These are phyloP conservation scores for Tetracladium marchalianum DNA, from an alignment of 495 filamentous ascomycete species.

Conservation along the genomic window DNA sequence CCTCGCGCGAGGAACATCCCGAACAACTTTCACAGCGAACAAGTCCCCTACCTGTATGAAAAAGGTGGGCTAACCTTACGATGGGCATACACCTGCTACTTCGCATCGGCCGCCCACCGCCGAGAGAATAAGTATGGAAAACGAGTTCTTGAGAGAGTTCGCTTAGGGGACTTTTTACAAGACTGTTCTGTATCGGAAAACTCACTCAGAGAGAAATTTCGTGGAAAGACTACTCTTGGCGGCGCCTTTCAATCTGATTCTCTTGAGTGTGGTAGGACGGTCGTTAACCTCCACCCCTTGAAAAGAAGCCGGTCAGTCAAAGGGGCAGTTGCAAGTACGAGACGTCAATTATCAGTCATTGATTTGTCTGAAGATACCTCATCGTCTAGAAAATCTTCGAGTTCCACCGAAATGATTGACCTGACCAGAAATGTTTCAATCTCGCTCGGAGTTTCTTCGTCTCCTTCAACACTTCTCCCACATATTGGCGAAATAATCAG, in stretches of 20 bases:
- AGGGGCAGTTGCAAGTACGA: no score
- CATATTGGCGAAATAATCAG: no score
- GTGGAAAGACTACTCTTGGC: conserved; percentile 23
- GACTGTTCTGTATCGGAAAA: conserved; percentile 10
- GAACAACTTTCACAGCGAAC: conserved; percentile 11
- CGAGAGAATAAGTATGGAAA: conserved; percentile 17
- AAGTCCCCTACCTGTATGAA: conserved; percentile 13
- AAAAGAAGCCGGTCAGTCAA: neutral
- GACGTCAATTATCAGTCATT: no score
- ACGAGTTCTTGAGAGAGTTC: conserved; percentile 15
- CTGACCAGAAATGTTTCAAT: neutral
- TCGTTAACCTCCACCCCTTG: neutral
- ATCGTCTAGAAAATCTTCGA: no score
- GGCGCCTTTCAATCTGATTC: conserved; percentile 14
- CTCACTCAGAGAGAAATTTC: conserved; percentile 18
- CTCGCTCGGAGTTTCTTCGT: neutral
- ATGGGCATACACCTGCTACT: conserved; percentile 24
- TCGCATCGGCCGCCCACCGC: conserved; percentile 16
- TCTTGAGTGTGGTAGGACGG: no score
- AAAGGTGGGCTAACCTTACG: conserved; percentile 21
- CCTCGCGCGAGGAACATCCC: conserved; percentile 7
- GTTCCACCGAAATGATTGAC: no score
- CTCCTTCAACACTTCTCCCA: no score
- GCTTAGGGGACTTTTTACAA: conserved; percentile 13
- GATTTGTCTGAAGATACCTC: no score